Conservation (phyloP, 2,329 filamentous ascomycete genomes). For the Sphaceloma murrayae region DNA sequence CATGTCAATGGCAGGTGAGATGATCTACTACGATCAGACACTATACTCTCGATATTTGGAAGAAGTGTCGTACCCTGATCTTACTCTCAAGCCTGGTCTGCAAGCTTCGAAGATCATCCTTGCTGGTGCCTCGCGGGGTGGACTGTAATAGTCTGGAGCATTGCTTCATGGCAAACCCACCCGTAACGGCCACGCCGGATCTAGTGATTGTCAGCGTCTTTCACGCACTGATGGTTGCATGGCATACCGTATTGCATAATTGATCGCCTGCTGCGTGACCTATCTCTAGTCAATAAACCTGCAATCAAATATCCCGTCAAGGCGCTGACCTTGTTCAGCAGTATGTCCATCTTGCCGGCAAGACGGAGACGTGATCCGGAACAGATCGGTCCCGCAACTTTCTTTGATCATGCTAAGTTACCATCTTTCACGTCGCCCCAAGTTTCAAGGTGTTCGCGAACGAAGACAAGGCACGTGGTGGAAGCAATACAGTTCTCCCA, state of each 20-base stretch:
- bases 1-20: slow-evolving; percentile 84
- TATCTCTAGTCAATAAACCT: slow-evolving; percentile 25
- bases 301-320: neutral
- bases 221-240: neutral
- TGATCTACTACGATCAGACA: too few species aligned
- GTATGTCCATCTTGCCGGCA: slow-evolving; percentile 54
- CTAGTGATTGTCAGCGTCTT: slow-evolving; percentile 25
- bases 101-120: slow-evolving; percentile 61
- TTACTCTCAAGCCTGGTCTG: slow-evolving; percentile 73
- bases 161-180: slow-evolving; percentile 74
- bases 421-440: too few species aligned
- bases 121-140: slow-evolving; percentile 61
- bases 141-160: slow-evolving; percentile 59
- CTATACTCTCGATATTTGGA: too few species aligned
- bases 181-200: slow-evolving; percentile 77
- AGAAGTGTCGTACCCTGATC: slow-evolving; percentile 65
- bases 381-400: neutral
- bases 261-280: slow-evolving; percentile 72
- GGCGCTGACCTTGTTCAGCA: slow-evolving; percentile 49
- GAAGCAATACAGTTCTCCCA: slow-evolving; percentile 4
- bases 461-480: neutral
- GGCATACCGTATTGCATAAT: slow-evolving; percentile 66
- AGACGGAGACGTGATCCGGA: neutral
- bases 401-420: slow-evolving; percentile 1
- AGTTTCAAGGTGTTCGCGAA: too few species aligned